phyloP scores from a whole-genome alignment of 495 filamentous ascomycete species.

The Clavariopsis aquatica region DNA sequence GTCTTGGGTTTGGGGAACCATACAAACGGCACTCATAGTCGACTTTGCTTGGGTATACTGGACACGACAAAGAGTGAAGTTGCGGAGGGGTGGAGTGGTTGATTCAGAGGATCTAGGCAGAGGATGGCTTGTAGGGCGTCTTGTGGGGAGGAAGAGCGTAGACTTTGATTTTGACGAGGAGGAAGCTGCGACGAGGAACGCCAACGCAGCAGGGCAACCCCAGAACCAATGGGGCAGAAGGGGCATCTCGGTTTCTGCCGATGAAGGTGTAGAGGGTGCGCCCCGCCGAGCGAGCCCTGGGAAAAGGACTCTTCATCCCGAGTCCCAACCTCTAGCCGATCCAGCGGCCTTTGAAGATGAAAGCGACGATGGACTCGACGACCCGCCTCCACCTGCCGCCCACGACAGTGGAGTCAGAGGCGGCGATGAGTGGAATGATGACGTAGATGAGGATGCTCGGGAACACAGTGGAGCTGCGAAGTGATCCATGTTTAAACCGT shows the following conservation, averaged over 20 bases:
- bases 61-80: constrained; percentile 88
- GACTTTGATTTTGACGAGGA: constrained; percentile 40
- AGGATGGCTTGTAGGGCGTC: constrained; percentile 68
- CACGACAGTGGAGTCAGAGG: constrained; percentile 30
- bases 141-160: constrained; percentile 42
- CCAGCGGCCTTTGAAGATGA: constrained; percentile 42
- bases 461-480: constrained; percentile 26
- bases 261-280: constrained; percentile 60
- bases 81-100: constrained; percentile 86
- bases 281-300: constrained; percentile 11
- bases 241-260: constrained; percentile 78
- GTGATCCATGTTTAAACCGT: background rate
- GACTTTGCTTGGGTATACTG: constrained; percentile 99
- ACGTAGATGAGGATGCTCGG: constrained; percentile 31
- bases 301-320: constrained; percentile 23
- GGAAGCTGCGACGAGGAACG: constrained; percentile 19
- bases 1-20: constrained; percentile 76
- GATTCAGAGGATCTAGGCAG: constrained; percentile 84
- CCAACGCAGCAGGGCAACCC: constrained; percentile 27
- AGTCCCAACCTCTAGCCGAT: constrained; percentile 37
- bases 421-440: constrained; percentile 39
- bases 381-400: constrained; percentile 4
- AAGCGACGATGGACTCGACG: constrained; percentile 22
- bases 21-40: constrained; percentile 88
- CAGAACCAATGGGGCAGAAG: constrained; percentile 70